A percentile compares a stretch with the other conserved stretches of the same genome.
These are phyloP conservation scores for Penicillium rolfsii DNA, from an alignment of 2,329 filamentous ascomycete genomes.

Conservation along the genomic window DNA sequence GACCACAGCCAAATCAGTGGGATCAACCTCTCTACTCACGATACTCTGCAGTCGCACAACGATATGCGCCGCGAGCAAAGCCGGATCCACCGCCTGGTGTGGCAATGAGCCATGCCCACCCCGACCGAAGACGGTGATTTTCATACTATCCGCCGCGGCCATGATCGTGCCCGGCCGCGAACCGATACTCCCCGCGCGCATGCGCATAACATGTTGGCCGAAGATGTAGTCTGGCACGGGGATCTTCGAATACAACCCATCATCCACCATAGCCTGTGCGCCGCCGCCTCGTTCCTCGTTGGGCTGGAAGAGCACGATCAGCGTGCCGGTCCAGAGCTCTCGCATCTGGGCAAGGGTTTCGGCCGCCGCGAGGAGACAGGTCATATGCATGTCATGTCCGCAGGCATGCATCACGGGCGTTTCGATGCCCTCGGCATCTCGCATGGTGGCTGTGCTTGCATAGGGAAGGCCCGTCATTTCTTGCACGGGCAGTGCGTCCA, in stretches of 20 bases:
- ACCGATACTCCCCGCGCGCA: constrained; percentile 47
- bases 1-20: constrained; percentile 58
- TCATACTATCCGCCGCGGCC: constrained; percentile 51
- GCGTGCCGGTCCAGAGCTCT: constrained; percentile 63
- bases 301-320: constrained; percentile 69
- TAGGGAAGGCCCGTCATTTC: constrained; percentile 55
- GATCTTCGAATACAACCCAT: constrained; percentile 57
- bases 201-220: constrained; percentile 60
- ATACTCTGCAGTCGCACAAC: constrained; percentile 64
- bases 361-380: constrained; percentile 58
- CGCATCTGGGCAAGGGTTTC: constrained; percentile 52
- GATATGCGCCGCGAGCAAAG: constrained; percentile 60
- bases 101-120: constrained; percentile 63
- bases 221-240: constrained; percentile 60
- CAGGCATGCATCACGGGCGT: constrained; percentile 66
- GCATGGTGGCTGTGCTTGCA: constrained; percentile 50
- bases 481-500: constrained; percentile 55
- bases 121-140: constrained; percentile 60
- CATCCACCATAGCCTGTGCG: constrained; percentile 65
- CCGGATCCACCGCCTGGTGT: constrained; percentile 60
- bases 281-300: constrained; percentile 67
- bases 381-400: constrained; percentile 65
- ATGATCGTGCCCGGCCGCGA: constrained; percentile 46
- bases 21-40: constrained; percentile 59
- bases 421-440: constrained; percentile 53